Base-by-base conservation (phyloP, 129 eudicot species). In the Scalesia atractyloides region DNA sequence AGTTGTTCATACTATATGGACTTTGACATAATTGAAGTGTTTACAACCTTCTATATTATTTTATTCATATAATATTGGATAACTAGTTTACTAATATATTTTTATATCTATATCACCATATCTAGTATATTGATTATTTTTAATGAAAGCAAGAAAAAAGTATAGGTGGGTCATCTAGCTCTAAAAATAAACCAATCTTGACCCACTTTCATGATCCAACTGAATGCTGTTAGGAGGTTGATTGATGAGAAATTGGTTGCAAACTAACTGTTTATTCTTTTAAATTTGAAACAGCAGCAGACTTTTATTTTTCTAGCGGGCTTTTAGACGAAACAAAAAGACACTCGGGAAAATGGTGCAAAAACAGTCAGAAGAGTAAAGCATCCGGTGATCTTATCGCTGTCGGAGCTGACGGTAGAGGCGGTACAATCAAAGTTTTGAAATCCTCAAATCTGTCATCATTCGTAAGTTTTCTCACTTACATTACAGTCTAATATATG, bases 361-460 rank as follows among this genome's bases (percentile, higher is more conserved):
- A 86, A 82, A 82, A 83, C 70, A 69, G 43, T 67, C 86, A 69
- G 52, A 73, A 36, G 68, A 84, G 82, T 15, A 84, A 84, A 74
- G 58, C 66, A 67, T 82, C 86, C 57, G 88, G 91, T 39, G 80
- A 85, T 50, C 78, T 90, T 74, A 90, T 90, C 64, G 84, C 96
- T 57, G 86, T 84, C 68, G 96, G 99, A 69, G 86, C 99, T 46
- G 99, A 90, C 84, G 99, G 99, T 14, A 88, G 92, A 80, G 97
- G 94, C 58, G 99, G 96, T 7, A 78, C 73, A 70, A 77, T 84
- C 19, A 94, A 90, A 82, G 84, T 88, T 72, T 76, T 94, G 52
- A 83, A 85, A 74, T 79, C 96, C 64, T 77, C 56, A 49, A 82
- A 68, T 80, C 83, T 47, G 7, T n/a, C 84, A 19, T 81, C 87